These are phyloP conservation scores for Boletus holoroseus DNA, from an alignment of 1,284 basidiomycete genomes.

Conservation along the genomic window DNA sequence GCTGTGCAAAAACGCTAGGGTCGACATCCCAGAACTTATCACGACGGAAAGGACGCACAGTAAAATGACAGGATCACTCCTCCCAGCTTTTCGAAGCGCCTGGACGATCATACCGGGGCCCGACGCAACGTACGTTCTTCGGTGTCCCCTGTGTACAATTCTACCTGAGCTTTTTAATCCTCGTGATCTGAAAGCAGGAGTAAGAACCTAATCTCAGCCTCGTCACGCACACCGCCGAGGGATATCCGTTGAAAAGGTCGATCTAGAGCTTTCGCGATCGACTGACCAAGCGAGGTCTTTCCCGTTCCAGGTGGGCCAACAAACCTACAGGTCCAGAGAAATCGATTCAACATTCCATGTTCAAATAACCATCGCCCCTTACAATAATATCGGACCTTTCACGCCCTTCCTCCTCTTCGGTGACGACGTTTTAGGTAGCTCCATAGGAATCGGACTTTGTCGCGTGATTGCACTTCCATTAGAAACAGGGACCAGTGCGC, in stretches of 20 bases:
- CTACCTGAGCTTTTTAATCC: constrained; percentile 1
- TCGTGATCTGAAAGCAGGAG: not conserved
- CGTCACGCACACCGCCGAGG: constrained; percentile 87
- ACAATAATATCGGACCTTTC: constrained; percentile 81
- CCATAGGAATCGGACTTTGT: constrained; percentile 7
- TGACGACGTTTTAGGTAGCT: constrained; percentile 6
- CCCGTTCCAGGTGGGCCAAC: constrained; percentile 82
- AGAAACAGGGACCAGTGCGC: constrained; percentile 21
- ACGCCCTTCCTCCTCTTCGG: constrained; percentile 37
- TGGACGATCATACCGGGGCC: constrained; percentile 85
- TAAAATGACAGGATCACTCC: constrained; percentile 74
- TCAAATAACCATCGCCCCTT: constrained; percentile 27
- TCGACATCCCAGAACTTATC: constrained; percentile 18
- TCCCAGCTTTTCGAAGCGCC: constrained; percentile 80
- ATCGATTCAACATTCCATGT: not conserved
- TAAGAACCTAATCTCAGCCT: constrained; percentile 71
- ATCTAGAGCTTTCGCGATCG: constrained; percentile 76
- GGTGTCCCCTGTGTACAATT: constrained; percentile 53
- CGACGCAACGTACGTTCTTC: constrained; percentile 87
- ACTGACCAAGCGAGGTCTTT: constrained; percentile 83
- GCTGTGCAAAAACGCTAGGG: constrained; percentile 37
- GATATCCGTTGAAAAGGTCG: constrained; percentile 90
- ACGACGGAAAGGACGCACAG: constrained; percentile 46
- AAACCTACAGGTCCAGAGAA: constrained; percentile 41
- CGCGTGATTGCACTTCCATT: constrained; percentile 1